phyloP scores from a whole-genome alignment of 768 basidiomycete species.

The Tricholoma sp. region DNA sequence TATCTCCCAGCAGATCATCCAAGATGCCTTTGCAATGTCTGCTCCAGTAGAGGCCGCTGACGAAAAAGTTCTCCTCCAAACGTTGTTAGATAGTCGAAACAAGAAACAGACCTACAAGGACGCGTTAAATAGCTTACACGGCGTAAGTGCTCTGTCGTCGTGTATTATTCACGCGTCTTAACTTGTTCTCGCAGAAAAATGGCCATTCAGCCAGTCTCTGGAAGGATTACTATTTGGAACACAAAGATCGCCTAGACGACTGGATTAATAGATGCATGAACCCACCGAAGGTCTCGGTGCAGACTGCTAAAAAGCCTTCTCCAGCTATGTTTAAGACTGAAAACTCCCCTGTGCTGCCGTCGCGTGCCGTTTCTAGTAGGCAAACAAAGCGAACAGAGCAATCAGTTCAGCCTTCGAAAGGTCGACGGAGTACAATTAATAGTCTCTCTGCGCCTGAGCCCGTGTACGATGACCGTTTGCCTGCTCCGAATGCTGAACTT shows the following conservation, averaged over 20 bases:
- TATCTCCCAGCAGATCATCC: conserved; percentile 49
- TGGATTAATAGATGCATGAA: conserved; percentile 32
- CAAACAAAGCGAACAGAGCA: conserved; percentile 22
- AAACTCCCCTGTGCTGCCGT: conserved; percentile 15
- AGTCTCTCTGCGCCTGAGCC: conserved; percentile 52
- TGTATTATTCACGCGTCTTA: conserved; percentile 14
- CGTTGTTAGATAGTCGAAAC: conserved; percentile 34
- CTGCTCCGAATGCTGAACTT: conserved; percentile 57
- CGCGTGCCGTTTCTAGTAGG: conserved; percentile 22
- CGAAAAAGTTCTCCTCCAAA: conserved; percentile 53
- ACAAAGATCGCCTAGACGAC: conserved; percentile 55
- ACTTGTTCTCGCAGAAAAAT: conserved; percentile 30
- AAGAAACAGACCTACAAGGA: conserved; percentile 53
- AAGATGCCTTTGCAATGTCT: conserved; percentile 50
- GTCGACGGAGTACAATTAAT: conserved; percentile 51
- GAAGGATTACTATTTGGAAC: conserved; percentile 79
- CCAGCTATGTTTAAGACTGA: conserved; percentile 34
- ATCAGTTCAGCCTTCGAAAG: conserved; percentile 17
- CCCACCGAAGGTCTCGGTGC: conserved; percentile 18
- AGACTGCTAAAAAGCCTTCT: conserved; percentile 37
- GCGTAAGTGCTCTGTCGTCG: conserved; percentile 36
- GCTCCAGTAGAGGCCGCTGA: conserved; percentile 52
- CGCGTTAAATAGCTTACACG: conserved; percentile 63
- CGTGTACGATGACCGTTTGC: conserved; percentile 42
- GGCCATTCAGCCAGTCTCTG: conserved; percentile 57